Evolutionary conservation across 179 eudicot species (phyloP), one percentile per base, ranked within the genome.

Genomic region (Carnegiea gigantea): DNA sequence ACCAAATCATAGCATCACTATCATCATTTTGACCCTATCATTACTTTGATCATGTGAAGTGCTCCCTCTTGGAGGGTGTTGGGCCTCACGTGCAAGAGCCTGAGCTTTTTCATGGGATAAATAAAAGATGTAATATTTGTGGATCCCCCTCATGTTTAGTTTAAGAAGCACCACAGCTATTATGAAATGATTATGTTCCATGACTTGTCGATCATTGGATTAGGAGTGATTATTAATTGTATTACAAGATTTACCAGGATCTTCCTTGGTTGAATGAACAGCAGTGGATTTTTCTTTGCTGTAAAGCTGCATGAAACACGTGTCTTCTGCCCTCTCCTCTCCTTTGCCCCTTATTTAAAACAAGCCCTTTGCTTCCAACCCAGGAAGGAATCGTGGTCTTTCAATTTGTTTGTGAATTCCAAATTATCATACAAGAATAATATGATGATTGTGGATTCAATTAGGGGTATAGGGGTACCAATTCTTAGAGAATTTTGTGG

Each of bases 141-240:
- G 73, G 73, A 14, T 30, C 46, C 73, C 73, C 73, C 73, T 18
- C 43, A 15, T 30, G 73, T 36, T 70, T 70, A 36, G 73, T 70
- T 74, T 43, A 77, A 64, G 72, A 70, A 64, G 81, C 79, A 51
- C 81, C 43, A 76, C 76, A 40, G 79, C 73, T 80, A 82, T 77
- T 60, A 77, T 85, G 79, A 80, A 77, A 85, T 85, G 79, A 85
- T 85, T 65, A 26, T 85, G 83, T 65, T 80, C 23, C 59, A 49
- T 65, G 0, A 23, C 75, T 85, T 76, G 64, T 72, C 71, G 17
- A 76, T 85, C 77, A 82, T 82, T 46, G 49, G 13, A 13, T 30
- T 70, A 59, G 77, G 60, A 74, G 46, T 70, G 75, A 44, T 68
- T 78, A 85, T 84, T 54, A 82, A 75, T 70, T 75, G 49, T 43